phyloP scores from a whole-genome alignment of 495 filamentous ascomycete genomes.

The Copromyces sp. region DNA sequence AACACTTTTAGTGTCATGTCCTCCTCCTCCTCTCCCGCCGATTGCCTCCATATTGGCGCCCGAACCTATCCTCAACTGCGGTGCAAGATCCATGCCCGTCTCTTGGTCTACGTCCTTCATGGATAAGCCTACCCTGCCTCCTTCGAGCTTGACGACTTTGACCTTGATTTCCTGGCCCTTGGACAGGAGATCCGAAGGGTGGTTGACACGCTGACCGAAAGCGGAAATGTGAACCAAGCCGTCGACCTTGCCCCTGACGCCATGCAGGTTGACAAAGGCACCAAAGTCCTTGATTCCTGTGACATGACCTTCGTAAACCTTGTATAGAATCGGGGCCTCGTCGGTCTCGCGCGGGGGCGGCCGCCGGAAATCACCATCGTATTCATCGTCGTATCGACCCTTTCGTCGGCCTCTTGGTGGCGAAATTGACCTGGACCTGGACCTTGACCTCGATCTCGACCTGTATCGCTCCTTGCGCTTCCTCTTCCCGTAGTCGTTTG shows the following conservation, averaged over 20 bases:
- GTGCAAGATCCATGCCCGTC: conserved; percentile 74
- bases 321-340: conserved; percentile 69
- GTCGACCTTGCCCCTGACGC: conserved; percentile 79
- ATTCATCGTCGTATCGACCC: conserved; percentile 50
- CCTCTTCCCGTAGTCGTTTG: conserved; percentile 38
- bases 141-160: conserved; percentile 82
- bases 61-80: conserved; percentile 72
- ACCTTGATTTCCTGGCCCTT: conserved; percentile 81
- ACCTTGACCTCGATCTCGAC: conserved; percentile 38
- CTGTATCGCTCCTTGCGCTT: conserved; percentile 40
- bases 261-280: conserved; percentile 85
- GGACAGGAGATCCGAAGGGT: conserved; percentile 79
- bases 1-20: conserved; percentile 8
- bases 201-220: conserved; percentile 83
- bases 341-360: conserved; percentile 71
- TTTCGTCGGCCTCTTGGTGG: conserved; percentile 37
- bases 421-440: conserved; percentile 41
- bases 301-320: conserved; percentile 81
- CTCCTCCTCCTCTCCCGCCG: conserved; percentile 36
- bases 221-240: conserved; percentile 94
- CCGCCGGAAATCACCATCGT: conserved; percentile 56
- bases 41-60: conserved; percentile 85
- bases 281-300: conserved; percentile 94
- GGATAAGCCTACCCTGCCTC: conserved; percentile 68
- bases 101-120: conserved; percentile 97